Evolutionary conservation across 345 rosid species (phyloP).

Genomic region (Bretschneidera sinensis): DNA sequence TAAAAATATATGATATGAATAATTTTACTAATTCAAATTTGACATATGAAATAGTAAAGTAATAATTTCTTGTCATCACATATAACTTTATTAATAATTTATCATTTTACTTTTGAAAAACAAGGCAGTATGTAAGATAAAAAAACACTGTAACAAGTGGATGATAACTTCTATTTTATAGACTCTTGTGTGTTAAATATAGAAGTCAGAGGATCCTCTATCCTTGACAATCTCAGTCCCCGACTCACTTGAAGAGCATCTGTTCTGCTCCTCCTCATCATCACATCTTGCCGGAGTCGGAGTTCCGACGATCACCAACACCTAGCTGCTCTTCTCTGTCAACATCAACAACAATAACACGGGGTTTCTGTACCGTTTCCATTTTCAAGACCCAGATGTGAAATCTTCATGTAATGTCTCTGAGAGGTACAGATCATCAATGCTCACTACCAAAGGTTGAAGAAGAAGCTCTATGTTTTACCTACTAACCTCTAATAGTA

Average conservation of each 20-base stretch:
- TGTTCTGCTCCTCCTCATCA: conserved; percentile 12
- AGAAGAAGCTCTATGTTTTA: not conserved
- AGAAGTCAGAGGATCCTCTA: conserved; percentile 52
- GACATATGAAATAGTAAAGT: too few species aligned
- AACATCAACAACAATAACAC: conserved; percentile 20
- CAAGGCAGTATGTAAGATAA: too few species aligned
- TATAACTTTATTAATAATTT: too few species aligned
- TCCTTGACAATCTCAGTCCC: conserved; percentile 36
- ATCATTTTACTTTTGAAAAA: too few species aligned
- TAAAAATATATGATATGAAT: too few species aligned
- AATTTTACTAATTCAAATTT: too few species aligned
- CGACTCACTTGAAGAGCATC: conserved; percentile 23
- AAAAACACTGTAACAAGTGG: too few species aligned
- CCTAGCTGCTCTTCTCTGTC: not conserved
- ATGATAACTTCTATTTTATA: too few species aligned
- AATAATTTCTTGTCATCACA: too few species aligned
- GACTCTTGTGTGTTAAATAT: too few species aligned
- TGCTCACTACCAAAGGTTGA: conserved; percentile 11
- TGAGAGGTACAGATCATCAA: conserved; percentile 30
- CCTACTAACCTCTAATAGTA: not conserved
- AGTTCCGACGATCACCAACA: not conserved
- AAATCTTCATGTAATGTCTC: conserved; percentile 51
- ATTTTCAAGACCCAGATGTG: conserved; percentile 34
- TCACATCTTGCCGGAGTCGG: not conserved
- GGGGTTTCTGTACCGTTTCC: conserved; percentile 39